A percentile compares a stretch with the other conserved stretches of the same genome.
Evolutionary conservation across 148 eudicot genomes (phyloP).

Genomic region (Diospyros lotus): DNA sequence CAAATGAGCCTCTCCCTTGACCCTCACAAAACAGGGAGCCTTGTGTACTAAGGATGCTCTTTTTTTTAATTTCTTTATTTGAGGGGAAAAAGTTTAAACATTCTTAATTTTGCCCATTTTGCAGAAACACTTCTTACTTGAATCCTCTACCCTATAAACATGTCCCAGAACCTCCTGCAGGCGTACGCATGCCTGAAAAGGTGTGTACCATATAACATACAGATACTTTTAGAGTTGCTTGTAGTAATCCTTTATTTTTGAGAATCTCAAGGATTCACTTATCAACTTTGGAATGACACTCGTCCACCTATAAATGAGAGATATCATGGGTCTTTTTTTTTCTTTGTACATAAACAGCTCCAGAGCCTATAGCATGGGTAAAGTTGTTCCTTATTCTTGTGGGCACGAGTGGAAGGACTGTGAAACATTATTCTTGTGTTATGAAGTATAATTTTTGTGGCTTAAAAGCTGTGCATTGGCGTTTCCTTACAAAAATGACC

Average conservation of each 20-base stretch:
- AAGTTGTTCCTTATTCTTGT: slow-evolving; percentile 1
- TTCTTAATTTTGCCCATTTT: slow-evolving; percentile 13
- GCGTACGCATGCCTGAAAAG: slow-evolving; percentile 70
- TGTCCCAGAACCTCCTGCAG: slow-evolving; percentile 65
- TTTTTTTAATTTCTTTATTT: not conserved
- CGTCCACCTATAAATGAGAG: not conserved
- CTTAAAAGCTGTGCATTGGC: not conserved
- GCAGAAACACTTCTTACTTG: slow-evolving; percentile 75
- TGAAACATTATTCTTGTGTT: not conserved
- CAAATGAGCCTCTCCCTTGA: too few species aligned
- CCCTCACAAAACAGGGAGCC: too few species aligned
- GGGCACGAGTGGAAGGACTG: slow-evolving; percentile 1
- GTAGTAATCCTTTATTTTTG: not conserved
- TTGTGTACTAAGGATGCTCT: not conserved
- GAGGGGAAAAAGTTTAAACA: not conserved
- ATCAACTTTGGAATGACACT: not conserved
- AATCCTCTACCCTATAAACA: slow-evolving; percentile 73
- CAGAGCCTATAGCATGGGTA: not conserved
- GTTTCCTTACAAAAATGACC: not conserved
- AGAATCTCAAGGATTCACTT: not conserved
- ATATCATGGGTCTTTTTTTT: not conserved
- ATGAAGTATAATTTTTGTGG: not conserved
- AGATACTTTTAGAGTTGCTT: slow-evolving; percentile 9
- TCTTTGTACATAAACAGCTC: not conserved
- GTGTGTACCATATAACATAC: slow-evolving; percentile 29